Conservation (phyloP, 805 yeast species). For the Starmerella floricola region DNA sequence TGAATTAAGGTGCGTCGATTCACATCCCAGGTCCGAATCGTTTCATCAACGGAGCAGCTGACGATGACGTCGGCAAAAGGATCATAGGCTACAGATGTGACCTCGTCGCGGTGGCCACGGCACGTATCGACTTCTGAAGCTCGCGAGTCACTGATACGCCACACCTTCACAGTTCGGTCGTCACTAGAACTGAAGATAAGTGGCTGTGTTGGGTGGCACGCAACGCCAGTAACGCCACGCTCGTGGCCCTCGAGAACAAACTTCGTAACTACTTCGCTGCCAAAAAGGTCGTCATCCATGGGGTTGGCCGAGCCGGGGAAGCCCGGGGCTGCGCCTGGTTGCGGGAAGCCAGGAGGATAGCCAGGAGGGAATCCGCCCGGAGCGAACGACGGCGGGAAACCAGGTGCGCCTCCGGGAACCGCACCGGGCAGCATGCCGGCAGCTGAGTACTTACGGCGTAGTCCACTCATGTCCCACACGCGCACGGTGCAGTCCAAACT, state of each 20-base stretch:
- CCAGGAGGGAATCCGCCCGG: conserved; percentile 9
- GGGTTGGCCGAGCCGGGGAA: conserved; percentile 1
- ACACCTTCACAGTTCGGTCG: conserved; percentile 84
- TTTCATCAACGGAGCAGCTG: conserved; percentile 92
- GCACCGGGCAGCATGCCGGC: conserved; percentile 29
- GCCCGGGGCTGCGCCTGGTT: background rate
- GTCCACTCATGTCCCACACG: conserved; percentile 95
- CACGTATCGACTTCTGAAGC: conserved; percentile 99
- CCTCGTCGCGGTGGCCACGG: conserved; percentile 93
- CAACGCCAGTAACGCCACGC: conserved; percentile 96
- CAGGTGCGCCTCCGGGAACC: conserved; percentile 1
- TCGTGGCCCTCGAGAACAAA: conserved; percentile 96
- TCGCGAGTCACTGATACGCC: conserved; percentile 95
- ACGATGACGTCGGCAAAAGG: conserved; percentile 85
- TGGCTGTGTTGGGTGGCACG: conserved; percentile 94
- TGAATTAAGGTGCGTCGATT: conserved; percentile 87
- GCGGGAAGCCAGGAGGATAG: conserved; percentile 2
- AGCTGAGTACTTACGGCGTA: conserved; percentile 91
- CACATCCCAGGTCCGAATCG: conserved; percentile 93
- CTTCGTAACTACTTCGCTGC: conserved; percentile 88
- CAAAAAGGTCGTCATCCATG: conserved; percentile 56
- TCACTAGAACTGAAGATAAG: conserved; percentile 92
- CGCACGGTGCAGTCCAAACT: conserved; percentile 97
- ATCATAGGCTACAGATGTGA: conserved; percentile 79
- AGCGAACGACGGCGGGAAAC: conserved; percentile 6